Base-by-base conservation (phyloP, 148 eudicot genomes). In the Camellia lanceoleosa region DNA sequence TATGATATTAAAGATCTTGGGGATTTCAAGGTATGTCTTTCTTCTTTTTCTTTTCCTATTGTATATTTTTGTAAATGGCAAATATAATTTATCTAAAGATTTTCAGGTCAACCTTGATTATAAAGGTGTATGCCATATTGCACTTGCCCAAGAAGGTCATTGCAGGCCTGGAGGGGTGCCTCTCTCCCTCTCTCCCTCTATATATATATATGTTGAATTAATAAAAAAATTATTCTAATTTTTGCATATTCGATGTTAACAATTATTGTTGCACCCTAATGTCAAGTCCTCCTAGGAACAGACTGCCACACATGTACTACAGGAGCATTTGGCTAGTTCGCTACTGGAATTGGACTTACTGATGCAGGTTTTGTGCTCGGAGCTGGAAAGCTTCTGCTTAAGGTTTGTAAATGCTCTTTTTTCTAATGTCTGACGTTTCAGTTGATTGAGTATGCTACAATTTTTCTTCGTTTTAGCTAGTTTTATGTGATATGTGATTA, bases 131-230 rank as follows among this genome's bases (percentile, higher is more conserved):
- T 93, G 99, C 83, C 99, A 96, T 86, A 86, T 96, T 65, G 98
- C 99, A 89, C 97, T 96, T 84, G 99, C 99, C 52, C 98, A 96
- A 87, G 99, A 96, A 89, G 99, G 99, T 83, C 99, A 96, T 78
- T 93, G 98, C 83, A 91, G 99, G 84, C 99, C 99, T 54, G 98
- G 99, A 89, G 99, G 93, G 98, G 99, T 93, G 73, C 38, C 38
- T 30, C 38, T 30, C 38, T 30, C 38, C 0, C 30, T 30, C 30
- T 30, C 38, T 30, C 38, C 1, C 38, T 23, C 30, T 23, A 42
- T 41, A 49, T 47, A 16, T 52, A 19, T 47, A 2, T 10, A 38
- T 77, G 8, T 38, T 23, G 49, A 38, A 7, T 67, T 56, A 23
- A 7, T 18, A 38, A 49, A 64, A 63, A 49, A 18, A 1, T 30